Conservation (phyloP, 352 stramenopile genomes). For the Globisporangium okanoganense region DNA sequence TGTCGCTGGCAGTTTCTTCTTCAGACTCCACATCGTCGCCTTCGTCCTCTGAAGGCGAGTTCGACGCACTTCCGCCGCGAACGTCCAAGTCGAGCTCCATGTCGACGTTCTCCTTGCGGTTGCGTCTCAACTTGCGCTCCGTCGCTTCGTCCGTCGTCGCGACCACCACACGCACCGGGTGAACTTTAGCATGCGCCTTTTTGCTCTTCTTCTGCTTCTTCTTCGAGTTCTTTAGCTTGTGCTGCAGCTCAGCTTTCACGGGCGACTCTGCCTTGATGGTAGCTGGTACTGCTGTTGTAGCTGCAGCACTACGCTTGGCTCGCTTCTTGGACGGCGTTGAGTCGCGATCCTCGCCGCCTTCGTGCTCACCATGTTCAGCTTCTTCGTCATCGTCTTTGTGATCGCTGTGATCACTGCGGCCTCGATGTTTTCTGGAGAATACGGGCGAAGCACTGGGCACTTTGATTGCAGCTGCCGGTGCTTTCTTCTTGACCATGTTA, state of each 20-base stretch:
- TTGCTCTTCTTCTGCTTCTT: not conserved
- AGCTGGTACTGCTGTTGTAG: not conserved
- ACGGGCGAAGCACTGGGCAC: not conserved
- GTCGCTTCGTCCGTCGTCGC: constrained; percentile 47
- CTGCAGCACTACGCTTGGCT: not conserved
- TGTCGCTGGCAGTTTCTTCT: constrained; percentile 9
- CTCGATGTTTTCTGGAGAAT: not conserved
- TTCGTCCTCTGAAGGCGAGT: constrained; percentile 3
- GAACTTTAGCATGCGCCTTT: not conserved
- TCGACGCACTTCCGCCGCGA: constrained; percentile 16
- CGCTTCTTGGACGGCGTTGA: constrained; percentile 3
- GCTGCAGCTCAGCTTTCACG: not conserved
- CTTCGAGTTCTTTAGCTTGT: not conserved
- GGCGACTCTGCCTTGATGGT: not conserved
- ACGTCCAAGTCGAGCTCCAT: constrained; percentile 60
- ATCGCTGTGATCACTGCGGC: not conserved
- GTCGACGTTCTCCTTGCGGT: constrained; percentile 34
- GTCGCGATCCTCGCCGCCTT: not conserved
- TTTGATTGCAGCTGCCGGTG: not conserved
- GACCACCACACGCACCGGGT: constrained; percentile 39
- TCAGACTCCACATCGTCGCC: constrained; percentile 12
- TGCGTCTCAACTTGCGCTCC: constrained; percentile 33
- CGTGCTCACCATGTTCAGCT: not conserved
- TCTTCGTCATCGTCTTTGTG: constrained; percentile 6
- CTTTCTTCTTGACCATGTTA: not conserved